These are phyloP conservation scores for Aureobasidium sp. DNA, from an alignment of 2,329 filamentous ascomycete species.

Conservation along the genomic window DNA sequence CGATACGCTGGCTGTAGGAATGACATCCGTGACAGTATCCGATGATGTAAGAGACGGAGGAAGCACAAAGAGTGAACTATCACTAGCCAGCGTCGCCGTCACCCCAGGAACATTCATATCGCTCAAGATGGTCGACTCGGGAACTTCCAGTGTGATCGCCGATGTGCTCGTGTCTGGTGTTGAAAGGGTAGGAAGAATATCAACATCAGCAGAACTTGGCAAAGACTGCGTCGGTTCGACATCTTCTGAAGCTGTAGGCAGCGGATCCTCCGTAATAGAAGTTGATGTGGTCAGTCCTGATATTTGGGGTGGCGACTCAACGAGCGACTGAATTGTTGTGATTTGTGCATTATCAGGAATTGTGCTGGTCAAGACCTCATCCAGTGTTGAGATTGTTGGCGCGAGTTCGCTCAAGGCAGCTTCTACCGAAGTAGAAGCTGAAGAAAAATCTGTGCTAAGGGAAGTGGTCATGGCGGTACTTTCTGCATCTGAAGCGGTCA, in stretches of 20 bases:
- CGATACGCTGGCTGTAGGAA: not conserved
- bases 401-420: not conserved
- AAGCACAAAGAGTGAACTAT: not conserved
- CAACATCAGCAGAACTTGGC: too few relatives aligned
- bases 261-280: too few relatives aligned
- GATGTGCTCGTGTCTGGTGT: too few relatives aligned
- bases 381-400: not conserved
- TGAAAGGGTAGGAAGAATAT: too few relatives aligned
- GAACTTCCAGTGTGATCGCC: not conserved
- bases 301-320: not conserved
- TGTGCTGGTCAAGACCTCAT: not conserved
- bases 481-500: too few relatives aligned
- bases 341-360: not conserved
- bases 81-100: not conserved
- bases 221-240: too few relatives aligned
- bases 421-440: not conserved
- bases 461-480: too few relatives aligned
- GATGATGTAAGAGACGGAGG: not conserved
- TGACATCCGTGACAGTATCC: not conserved
- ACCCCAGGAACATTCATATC: not conserved
- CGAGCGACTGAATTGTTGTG: too few relatives aligned
- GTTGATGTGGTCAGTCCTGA: not conserved
- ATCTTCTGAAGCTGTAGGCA: too few relatives aligned
- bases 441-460: not conserved
- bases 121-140: not conserved